phyloP scores from a whole-genome alignment of 768 basidiomycete genomes.

The Lactifluus volemus region DNA sequence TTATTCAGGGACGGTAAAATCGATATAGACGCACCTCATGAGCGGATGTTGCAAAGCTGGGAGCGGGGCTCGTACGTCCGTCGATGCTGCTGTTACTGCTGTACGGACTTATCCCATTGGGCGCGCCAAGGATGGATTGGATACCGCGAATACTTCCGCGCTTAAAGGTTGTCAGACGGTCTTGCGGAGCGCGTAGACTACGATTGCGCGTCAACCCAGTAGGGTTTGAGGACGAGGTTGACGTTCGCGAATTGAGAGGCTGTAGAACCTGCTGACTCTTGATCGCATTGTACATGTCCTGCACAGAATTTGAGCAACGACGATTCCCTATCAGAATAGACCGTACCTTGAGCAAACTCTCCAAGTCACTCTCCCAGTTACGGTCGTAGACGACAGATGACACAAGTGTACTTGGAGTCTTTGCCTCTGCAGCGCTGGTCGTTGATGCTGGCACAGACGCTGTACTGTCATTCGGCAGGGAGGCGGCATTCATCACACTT shows the following conservation, averaged over 20 bases:
- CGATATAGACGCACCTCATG: constrained; percentile 49
- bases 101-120: constrained; percentile 67
- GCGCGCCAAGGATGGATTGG: constrained; percentile 65
- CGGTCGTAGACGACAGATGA: constrained; percentile 45
- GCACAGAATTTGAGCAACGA: background rate
- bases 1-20: background rate
- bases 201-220: constrained; percentile 51
- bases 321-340: constrained; percentile 1
- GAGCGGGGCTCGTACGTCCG: constrained; percentile 89
- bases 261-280: constrained; percentile 88
- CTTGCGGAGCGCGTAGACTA: constrained; percentile 57
- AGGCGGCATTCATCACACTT: background rate
- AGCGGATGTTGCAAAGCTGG: constrained; percentile 85
- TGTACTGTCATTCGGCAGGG: constrained; percentile 50
- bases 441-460: constrained; percentile 46
- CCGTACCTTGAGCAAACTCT: constrained; percentile 70
- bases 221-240: constrained; percentile 51
- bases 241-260: constrained; percentile 49
- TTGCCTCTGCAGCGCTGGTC: constrained; percentile 36
- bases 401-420: constrained; percentile 26
- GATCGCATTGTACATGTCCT: constrained; percentile 95
- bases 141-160: constrained; percentile 87
- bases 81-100: constrained; percentile 78
- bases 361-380: constrained; percentile 82
- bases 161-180: constrained; percentile 71